Base-by-base conservation (phyloP, 768 basidiomycete genomes). In the Hericium rajendrae region DNA sequence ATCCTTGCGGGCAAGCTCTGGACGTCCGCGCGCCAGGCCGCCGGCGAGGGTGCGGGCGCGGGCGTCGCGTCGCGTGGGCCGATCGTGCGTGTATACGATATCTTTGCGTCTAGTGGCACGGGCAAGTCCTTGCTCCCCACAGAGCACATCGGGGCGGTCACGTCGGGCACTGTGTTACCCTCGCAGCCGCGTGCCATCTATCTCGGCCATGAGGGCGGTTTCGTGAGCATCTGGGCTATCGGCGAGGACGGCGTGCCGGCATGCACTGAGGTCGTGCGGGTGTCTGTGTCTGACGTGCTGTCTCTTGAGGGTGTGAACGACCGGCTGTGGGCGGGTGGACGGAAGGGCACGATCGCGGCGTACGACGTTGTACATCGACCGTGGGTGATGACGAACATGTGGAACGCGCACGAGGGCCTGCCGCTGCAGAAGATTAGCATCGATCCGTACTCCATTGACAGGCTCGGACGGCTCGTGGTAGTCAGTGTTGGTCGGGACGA, bases 141-240 rank as follows among this genome's bases (percentile, higher is more conserved):
- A 0, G 86, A 89, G 46, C 81, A 83, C 55, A 80, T 89, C 5
- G 95, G 94, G 0, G 78, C 89, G 1, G 88, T 97, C 18, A 91
- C 89, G 0, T 82, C 84, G 38, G 91, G 86, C 0, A 83, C 93
- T 0, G 73, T 90, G 37, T 68, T 97, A 6, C 85, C 89, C 0
- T 79, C 83, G 1, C 74, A 81, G 18, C 84, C 85, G 0, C 75
- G 79, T 2, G 70, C 75, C 28, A 86, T 91, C 40, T 97, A 86
- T 64, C 74, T 99, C 38, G 93, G 89, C 0, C 95, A 99, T 64
- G 94, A 98, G 69, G 93, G 88, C 43, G 95, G 95, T 0, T 85
- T 78, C 65, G 76, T 98, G 60, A 86, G 85, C 2, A 74, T 94
- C n/a, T 99, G 97, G 94, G 64, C 71, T 22, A 60, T 81, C 10